These are phyloP conservation scores for Lentinula sp. DNA, from an alignment of 768 basidiomycete species.

Conservation along the genomic window DNA sequence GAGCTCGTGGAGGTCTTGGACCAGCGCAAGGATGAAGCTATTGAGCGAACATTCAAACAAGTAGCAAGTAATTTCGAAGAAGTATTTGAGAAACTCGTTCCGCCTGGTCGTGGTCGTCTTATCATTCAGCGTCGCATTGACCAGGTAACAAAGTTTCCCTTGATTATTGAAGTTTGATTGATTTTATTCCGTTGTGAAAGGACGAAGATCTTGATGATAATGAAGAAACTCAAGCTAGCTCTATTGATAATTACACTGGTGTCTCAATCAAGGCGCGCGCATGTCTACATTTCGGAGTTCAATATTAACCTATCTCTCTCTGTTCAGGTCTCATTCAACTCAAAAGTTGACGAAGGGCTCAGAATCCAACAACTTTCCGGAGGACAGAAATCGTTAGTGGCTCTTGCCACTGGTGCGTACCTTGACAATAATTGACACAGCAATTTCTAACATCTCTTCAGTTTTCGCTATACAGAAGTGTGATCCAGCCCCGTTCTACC, in stretches of 20 bases:
- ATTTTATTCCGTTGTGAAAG: conserved; percentile 21
- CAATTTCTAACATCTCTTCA: conserved; percentile 18
- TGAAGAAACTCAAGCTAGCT: conserved; percentile 66
- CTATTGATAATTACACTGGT: conserved; percentile 93
- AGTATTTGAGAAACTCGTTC: conserved; percentile 94
- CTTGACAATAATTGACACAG: neutral
- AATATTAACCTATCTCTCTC: neutral
- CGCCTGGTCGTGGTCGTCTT: conserved; percentile 83
- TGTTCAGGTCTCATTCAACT: conserved; percentile 94
- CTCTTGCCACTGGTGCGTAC: conserved; percentile 76
- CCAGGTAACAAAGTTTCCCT: conserved; percentile 40
- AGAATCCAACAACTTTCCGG: conserved; percentile 96
- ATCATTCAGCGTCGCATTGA: conserved; percentile 92
- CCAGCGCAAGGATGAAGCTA: conserved; percentile 97
- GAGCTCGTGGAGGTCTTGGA: conserved; percentile 92
- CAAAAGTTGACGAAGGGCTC: conserved; percentile 93
- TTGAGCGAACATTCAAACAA: conserved; percentile 97
- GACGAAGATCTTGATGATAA: conserved; percentile 70
- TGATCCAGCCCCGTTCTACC: conserved; percentile 97
- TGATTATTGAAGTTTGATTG: neutral
- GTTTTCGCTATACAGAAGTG: conserved; percentile 99
- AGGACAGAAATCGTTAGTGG: conserved; percentile 95
- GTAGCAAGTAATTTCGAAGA: conserved; percentile 96
- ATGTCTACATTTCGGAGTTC: neutral
- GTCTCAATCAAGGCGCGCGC: conserved; percentile 81